These are phyloP conservation scores for Suhomyces prunicola DNA, from an alignment of 805 yeast species.

Conservation along the genomic window DNA sequence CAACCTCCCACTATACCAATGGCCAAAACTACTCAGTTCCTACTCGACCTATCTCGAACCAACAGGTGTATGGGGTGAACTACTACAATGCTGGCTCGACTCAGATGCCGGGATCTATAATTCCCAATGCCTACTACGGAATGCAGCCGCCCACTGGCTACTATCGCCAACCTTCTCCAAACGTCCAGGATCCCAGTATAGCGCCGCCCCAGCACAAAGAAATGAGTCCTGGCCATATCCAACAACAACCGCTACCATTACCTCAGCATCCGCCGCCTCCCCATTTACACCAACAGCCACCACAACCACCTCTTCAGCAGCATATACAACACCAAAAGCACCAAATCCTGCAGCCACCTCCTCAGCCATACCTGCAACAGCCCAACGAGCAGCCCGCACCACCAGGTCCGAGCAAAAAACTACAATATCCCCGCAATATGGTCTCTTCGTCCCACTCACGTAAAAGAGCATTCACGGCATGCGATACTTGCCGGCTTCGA, in stretches of 20 bases:
- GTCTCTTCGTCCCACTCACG: constrained; percentile 8
- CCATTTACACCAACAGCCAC: background rate
- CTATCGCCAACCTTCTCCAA: background rate
- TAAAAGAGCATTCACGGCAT: constrained; percentile 36
- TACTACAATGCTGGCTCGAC: background rate
- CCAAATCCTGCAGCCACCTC: background rate
- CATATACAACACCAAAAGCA: background rate
- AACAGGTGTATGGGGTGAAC: background rate
- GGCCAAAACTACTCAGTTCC: background rate
- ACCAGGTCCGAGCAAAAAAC: background rate
- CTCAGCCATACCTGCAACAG: background rate
- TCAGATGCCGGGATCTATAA: background rate
- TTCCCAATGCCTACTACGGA: background rate
- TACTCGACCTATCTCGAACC: background rate
- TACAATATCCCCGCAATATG: background rate
- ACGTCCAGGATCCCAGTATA: background rate
- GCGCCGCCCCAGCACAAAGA: background rate
- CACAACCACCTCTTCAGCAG: background rate
- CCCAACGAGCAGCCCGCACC: background rate
- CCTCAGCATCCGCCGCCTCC: background rate
- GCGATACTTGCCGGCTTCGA: constrained; percentile 35
- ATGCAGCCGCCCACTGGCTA: background rate
- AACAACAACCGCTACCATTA: background rate
- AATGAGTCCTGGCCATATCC: background rate
- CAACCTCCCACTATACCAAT: background rate